Evolutionary conservation across 2,329 filamentous ascomycete genomes (phyloP).

Genomic region (Fusarium praegraminearum): DNA sequence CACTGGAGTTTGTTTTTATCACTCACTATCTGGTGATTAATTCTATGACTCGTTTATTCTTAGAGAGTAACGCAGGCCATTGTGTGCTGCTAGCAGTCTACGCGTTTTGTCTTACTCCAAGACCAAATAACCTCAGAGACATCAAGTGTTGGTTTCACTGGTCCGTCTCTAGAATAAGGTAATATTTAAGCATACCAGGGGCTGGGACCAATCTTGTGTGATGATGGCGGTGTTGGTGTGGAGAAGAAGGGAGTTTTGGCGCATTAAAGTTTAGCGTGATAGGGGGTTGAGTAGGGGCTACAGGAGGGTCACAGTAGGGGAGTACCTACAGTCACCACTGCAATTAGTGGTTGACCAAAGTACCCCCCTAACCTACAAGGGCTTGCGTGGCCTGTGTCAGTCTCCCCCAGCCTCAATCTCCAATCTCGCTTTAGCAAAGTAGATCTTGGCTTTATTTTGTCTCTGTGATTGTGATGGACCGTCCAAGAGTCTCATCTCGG

Average conservation of each 20-base stretch:
- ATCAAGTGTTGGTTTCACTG: slow-evolving; percentile 33
- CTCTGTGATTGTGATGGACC: slow-evolving; percentile 18
- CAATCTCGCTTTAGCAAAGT: slow-evolving; percentile 6
- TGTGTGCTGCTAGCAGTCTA: neutral
- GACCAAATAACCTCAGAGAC: slow-evolving; percentile 6
- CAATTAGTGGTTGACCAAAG: neutral
- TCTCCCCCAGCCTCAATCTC: slow-evolving; percentile 10
- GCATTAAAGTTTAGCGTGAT: slow-evolving; percentile 44
- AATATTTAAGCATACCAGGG: slow-evolving; percentile 49
- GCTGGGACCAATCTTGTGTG: slow-evolving; percentile 22
- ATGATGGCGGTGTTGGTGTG: slow-evolving; percentile 3
- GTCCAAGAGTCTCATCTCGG: slow-evolving; percentile 13
- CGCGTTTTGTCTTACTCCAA: neutral
- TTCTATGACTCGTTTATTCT: neutral
- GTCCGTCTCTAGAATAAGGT: slow-evolving; percentile 42
- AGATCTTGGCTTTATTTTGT: slow-evolving; percentile 28
- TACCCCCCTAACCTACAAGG: slow-evolving; percentile 8
- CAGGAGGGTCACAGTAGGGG: neutral
- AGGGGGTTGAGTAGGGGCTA: neutral
- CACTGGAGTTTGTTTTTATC: neutral
- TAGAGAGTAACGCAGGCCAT: neutral
- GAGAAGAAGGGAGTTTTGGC: slow-evolving; percentile 23
- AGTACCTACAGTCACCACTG: neutral
- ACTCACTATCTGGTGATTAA: too few species aligned
- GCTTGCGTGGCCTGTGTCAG: slow-evolving; percentile 34